phyloP scores from a whole-genome alignment of 495 filamentous ascomycete genomes.

The Bryoglossum gracile region DNA sequence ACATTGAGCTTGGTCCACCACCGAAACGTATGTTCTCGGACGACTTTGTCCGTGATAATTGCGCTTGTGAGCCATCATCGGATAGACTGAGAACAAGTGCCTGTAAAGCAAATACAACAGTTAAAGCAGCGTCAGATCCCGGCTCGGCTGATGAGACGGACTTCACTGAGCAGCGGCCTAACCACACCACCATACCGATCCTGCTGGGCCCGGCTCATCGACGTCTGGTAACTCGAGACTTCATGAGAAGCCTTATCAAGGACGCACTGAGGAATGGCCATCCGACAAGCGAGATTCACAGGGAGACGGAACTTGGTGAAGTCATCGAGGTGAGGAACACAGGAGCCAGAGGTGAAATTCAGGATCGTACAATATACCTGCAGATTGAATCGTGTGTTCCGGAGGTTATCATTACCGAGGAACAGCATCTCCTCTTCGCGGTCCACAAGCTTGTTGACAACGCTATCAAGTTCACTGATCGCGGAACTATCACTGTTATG shows the following conservation, averaged over 20 bases:
- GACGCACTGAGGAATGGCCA: constrained; percentile 63
- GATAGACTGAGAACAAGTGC: not conserved
- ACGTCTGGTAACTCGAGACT: constrained; percentile 55
- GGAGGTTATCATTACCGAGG: constrained; percentile 50
- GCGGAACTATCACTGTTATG: constrained; percentile 54
- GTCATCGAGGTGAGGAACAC: constrained; percentile 55
- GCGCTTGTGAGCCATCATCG: not conserved
- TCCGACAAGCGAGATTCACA: constrained; percentile 59
- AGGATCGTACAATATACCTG: constrained; percentile 58
- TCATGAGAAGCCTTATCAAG: constrained; percentile 60
- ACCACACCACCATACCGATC: constrained; percentile 2
- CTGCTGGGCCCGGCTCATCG: constrained; percentile 34
- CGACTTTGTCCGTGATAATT: constrained; percentile 7
- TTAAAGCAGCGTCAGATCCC: not conserved
- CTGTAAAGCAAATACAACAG: not conserved
- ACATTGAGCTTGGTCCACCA: constrained; percentile 7
- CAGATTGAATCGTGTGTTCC: constrained; percentile 59
- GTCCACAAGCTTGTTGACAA: constrained; percentile 72
- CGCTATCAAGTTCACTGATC: constrained; percentile 74
- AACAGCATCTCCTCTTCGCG: constrained; percentile 38
- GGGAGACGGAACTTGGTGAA: constrained; percentile 56
- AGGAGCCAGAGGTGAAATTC: constrained; percentile 51
- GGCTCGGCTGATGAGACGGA: not conserved
- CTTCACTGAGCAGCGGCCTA: not conserved
- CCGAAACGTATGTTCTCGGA: constrained; percentile 20